These are phyloP conservation scores for Teratosphaeria gauchensis DNA, from an alignment of 2,329 filamentous ascomycete genomes.

Conservation along the genomic window DNA sequence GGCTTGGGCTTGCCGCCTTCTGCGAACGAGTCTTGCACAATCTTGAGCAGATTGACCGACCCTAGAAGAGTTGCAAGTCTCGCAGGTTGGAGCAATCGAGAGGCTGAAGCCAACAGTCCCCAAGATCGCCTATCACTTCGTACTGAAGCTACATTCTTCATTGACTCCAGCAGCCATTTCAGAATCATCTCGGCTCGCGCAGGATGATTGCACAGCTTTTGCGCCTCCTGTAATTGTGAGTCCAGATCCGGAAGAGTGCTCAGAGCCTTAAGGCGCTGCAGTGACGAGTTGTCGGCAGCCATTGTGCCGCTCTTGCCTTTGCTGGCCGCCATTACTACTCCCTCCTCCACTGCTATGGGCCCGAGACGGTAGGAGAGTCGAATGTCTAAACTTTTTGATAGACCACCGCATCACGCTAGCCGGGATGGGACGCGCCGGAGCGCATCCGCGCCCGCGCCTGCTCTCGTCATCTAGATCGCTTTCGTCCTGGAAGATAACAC, in stretches of 20 bases:
- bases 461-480: too few species aligned
- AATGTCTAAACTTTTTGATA: not conserved
- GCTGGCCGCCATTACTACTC: not conserved
- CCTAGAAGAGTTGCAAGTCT: conserved; percentile 62
- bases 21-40: conserved; percentile 38
- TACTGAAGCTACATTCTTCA: conserved; percentile 37
- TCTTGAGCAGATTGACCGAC: conserved; percentile 56
- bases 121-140: conserved; percentile 39
- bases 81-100: conserved; percentile 57
- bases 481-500: too few species aligned
- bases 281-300: conserved; percentile 14
- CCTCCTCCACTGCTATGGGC: not conserved
- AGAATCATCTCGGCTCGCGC: conserved; percentile 50
- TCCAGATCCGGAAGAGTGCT: conserved; percentile 16
- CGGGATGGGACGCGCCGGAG: not conserved
- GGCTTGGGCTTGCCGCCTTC: not conserved
- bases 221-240: conserved; percentile 19
- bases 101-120: conserved; percentile 52
- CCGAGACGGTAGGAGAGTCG: not conserved
- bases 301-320: not conserved
- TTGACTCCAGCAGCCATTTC: conserved; percentile 55
- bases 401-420: not conserved
- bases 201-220: conserved; percentile 20
- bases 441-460: too few species aligned
- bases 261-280: conserved; percentile 32